phyloP scores from a whole-genome alignment of 2,329 filamentous ascomycete genomes.

The Rhexocercosporidium sp. region DNA sequence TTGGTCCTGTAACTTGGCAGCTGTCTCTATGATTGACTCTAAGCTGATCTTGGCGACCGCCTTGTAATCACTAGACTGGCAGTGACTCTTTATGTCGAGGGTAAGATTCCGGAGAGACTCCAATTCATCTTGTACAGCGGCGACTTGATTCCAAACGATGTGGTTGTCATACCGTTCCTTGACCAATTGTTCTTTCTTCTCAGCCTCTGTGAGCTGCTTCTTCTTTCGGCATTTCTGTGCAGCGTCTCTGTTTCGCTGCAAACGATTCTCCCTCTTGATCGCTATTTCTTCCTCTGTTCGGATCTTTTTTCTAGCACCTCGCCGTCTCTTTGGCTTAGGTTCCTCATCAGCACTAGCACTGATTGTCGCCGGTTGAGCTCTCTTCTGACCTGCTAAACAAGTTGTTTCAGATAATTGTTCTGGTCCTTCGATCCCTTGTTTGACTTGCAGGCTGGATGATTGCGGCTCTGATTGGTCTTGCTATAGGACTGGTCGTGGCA shows the following conservation, averaged over 20 bases:
- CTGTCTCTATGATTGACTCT: neutral
- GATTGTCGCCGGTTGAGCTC: neutral
- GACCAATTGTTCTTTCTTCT: constrained; percentile 43
- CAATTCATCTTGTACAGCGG: no score
- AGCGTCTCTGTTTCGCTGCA: constrained; percentile 74
- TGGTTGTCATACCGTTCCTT: neutral
- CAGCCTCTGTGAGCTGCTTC: neutral
- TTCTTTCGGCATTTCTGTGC: no score
- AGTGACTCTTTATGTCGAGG: neutral
- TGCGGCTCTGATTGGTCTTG: neutral
- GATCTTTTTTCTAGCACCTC: constrained; percentile 13
- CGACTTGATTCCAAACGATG: neutral
- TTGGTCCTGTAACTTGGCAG: neutral
- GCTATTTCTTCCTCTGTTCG: constrained; percentile 14
- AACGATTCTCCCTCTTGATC: constrained; percentile 46
- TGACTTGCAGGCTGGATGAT: neutral
- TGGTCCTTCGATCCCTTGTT: neutral
- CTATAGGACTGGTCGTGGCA: neutral
- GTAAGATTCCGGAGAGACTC: neutral
- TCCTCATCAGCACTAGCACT: neutral
- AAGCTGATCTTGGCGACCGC: neutral
- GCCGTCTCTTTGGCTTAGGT: neutral
- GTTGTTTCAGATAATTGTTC: neutral
- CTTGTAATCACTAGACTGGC: neutral
- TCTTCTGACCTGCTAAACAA: neutral